A percentile compares a stretch with the other conserved stretches of the same genome.
These are phyloP conservation scores for Quercus alba DNA, from an alignment of 306 rosid species.

Conservation along the genomic window DNA sequence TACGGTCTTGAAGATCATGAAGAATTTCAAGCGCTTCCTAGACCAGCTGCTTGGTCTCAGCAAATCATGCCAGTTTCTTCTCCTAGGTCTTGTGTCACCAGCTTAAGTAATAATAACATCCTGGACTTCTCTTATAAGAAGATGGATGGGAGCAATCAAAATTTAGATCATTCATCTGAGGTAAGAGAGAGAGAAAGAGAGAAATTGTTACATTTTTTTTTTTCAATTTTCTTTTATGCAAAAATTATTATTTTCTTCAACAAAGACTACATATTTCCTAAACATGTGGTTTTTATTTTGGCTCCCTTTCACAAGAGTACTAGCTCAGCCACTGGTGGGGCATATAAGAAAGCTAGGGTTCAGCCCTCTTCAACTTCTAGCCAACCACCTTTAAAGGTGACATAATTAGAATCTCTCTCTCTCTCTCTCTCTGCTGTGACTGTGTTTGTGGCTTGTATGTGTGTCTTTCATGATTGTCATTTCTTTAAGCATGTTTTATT, in stretches of 20 bases:
- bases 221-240: background rate
- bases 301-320: conserved; percentile 34
- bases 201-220: background rate
- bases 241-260: background rate
- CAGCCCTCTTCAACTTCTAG: conserved; percentile 61
- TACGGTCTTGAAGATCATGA: conserved; percentile 33
- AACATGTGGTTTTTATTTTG: background rate
- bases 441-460: conserved; percentile 18
- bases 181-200: conserved; percentile 20
- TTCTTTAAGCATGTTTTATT: conserved; percentile 20
- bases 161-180: conserved; percentile 50
- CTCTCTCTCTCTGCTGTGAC: background rate
- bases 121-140: conserved; percentile 64
- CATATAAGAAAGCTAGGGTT: conserved; percentile 72
- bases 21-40: conserved; percentile 34
- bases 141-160: conserved; percentile 33
- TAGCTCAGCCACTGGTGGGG: conserved; percentile 45
- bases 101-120: conserved; percentile 32
- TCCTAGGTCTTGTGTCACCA: conserved; percentile 50
- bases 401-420: background rate
- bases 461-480: conserved; percentile 29
- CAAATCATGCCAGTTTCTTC: conserved; percentile 56
- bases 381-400: conserved; percentile 77
- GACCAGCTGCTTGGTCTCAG: conserved; percentile 39
- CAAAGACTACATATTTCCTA: background rate